Percentiles rank a stretch among this genome's conserved stretches.
These are phyloP conservation scores for Xerocomellus chrysenteron DNA, from an alignment of 768 basidiomycete genomes.

Conservation along the genomic window DNA sequence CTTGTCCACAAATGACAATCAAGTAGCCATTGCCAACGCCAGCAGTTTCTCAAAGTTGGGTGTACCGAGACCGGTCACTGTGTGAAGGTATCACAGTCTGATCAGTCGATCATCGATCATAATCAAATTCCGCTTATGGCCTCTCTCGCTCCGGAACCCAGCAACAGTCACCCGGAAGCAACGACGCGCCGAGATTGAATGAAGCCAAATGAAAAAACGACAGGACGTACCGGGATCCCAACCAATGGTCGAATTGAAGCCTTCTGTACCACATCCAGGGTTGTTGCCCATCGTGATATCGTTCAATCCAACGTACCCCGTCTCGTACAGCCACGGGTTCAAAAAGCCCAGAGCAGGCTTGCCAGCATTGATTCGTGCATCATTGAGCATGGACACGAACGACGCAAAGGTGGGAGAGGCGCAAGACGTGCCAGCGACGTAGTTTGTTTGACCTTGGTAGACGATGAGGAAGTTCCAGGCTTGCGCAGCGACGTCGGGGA, in stretches of 20 bases:
- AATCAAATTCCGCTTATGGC: background rate
- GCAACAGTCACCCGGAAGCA: background rate
- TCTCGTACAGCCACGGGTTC: conserved; percentile 58
- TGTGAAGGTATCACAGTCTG: background rate
- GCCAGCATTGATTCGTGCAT: conserved; percentile 48
- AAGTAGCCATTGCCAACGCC: conserved; percentile 32
- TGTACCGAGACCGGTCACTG: conserved; percentile 57
- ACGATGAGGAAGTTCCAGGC: conserved; percentile 47
- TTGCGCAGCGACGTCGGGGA: conserved; percentile 70
- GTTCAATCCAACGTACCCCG: conserved; percentile 40
- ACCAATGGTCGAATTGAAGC: conserved; percentile 58
- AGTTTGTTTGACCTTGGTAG: conserved; percentile 36
- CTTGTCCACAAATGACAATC: background rate
- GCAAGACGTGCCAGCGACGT: conserved; percentile 64
- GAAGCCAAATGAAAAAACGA: background rate
- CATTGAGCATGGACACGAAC: conserved; percentile 64
- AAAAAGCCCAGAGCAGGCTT: conserved; percentile 59
- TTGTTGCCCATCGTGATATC: conserved; percentile 61
- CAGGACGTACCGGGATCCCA: conserved; percentile 56
- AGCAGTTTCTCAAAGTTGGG: conserved; percentile 51
- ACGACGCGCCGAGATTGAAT: background rate
- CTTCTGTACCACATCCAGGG: conserved; percentile 58
- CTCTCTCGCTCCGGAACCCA: background rate
- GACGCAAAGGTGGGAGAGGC: conserved; percentile 63
- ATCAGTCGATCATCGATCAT: background rate